A percentile compares a stretch with the other conserved stretches of the same genome.
These are phyloP conservation scores for Nothopassalora personata DNA, from an alignment of 2,329 filamentous ascomycete species.

Conservation along the genomic window DNA sequence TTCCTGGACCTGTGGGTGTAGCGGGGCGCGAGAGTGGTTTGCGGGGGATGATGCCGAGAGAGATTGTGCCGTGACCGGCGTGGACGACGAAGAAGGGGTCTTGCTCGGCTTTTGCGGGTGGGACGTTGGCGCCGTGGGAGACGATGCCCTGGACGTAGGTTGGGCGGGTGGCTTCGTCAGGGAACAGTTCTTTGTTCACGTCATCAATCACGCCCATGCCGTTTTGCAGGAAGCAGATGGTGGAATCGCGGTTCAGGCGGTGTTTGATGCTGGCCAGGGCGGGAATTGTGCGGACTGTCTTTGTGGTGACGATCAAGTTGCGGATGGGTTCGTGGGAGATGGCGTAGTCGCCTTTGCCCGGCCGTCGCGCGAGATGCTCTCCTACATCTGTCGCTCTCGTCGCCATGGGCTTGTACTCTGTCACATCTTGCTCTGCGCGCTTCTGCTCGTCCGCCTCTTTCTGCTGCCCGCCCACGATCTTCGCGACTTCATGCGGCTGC, in stretches of 20 bases:
- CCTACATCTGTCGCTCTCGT: background rate
- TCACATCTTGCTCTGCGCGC: background rate
- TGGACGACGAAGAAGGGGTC: conserved; percentile 51
- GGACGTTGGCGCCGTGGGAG: conserved; percentile 52
- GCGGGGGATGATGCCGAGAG: conserved; percentile 49
- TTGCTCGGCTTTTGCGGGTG: conserved; percentile 30
- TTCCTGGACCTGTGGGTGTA: conserved; percentile 14
- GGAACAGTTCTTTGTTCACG: conserved; percentile 66
- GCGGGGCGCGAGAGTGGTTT: conserved; percentile 20
- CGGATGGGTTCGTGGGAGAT: conserved; percentile 44
- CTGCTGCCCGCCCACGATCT: conserved; percentile 18
- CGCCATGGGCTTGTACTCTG: conserved; percentile 7
- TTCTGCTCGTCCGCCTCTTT: conserved; percentile 3
- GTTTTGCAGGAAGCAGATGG: conserved; percentile 71
- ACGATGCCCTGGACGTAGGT: conserved; percentile 69
- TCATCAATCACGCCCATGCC: conserved; percentile 80
- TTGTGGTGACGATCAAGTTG: conserved; percentile 74
- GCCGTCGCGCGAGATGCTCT: background rate
- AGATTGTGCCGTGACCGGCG: conserved; percentile 54
- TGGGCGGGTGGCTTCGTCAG: conserved; percentile 59
- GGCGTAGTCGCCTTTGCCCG: conserved; percentile 3
- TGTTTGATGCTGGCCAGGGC: conserved; percentile 62
- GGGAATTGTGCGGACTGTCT: conserved; percentile 62
- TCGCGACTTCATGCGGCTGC: conserved; percentile 28
- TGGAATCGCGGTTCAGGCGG: conserved; percentile 62